Conservation (phyloP, 371 early-diverging fungal genomes). For the Cokeromyces recurvatus region DNA sequence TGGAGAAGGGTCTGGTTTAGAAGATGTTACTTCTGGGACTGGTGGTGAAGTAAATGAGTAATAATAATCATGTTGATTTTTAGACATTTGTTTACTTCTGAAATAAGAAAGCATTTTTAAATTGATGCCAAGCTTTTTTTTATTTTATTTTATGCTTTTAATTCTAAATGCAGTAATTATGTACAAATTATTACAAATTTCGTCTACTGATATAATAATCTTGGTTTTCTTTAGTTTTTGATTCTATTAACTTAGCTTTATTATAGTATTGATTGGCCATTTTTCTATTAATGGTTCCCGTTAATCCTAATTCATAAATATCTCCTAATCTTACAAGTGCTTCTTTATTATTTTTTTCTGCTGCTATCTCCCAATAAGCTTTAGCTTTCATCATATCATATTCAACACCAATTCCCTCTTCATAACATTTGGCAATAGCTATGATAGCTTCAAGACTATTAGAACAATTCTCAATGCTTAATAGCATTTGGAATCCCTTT, state of each 20-base stretch:
- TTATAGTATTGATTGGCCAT: constrained; percentile 8
- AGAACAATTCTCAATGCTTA: constrained; percentile 9
- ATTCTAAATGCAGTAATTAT: too few species aligned
- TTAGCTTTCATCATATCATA: constrained; percentile 17
- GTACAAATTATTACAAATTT: too few species aligned
- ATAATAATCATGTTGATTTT: constrained; percentile 26
- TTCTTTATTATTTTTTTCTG: constrained; percentile 16
- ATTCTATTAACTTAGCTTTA: background rate
- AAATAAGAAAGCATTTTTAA: too few species aligned
- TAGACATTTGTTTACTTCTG: too few species aligned
- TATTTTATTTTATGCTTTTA: too few species aligned
- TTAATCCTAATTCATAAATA: constrained; percentile 21
- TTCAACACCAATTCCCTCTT: constrained; percentile 17
- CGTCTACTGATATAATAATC: too few species aligned
- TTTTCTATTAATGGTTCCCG: constrained; percentile 7
- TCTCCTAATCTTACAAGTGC: constrained; percentile 22
- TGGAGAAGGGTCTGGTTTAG: constrained; percentile 10
- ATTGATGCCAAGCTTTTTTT: too few species aligned
- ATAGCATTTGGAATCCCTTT: constrained; percentile 11
- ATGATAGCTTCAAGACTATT: constrained; percentile 13
- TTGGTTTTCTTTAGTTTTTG: too few species aligned
- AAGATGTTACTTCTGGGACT: background rate
- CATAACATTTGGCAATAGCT: constrained; percentile 19
- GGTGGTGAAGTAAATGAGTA: constrained; percentile 26
- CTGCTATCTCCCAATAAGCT: constrained; percentile 28